Conservation (phyloP, 352 stramenopile species). For the Pythium sp. region DNA sequence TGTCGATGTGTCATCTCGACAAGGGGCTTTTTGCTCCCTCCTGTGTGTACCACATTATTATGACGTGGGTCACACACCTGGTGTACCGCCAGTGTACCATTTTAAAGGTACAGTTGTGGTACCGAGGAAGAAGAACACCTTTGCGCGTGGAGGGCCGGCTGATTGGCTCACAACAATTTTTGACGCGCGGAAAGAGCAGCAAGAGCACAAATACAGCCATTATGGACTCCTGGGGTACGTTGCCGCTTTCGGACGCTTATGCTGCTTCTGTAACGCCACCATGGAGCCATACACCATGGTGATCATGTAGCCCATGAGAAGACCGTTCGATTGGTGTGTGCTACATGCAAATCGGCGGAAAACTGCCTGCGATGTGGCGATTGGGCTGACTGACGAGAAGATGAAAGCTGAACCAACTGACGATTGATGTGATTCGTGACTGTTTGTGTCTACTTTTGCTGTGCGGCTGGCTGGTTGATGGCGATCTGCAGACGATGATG, state of each 20-base stretch:
- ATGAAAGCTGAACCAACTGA: not conserved
- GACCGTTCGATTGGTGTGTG: not conserved
- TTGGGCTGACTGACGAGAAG: not conserved
- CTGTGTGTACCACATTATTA: not conserved
- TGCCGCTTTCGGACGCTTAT: conserved; percentile 1
- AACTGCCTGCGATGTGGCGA: not conserved
- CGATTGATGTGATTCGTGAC: not conserved
- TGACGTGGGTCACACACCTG: not conserved
- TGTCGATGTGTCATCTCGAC: not conserved
- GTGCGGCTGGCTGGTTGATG: not conserved
- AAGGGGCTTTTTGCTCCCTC: not conserved
- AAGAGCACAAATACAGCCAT: conserved; percentile 12
- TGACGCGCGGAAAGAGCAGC: conserved; percentile 2
- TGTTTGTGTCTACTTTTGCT: not conserved
- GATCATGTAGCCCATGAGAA: not conserved
- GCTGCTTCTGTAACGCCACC: not conserved
- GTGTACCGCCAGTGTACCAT: not conserved
- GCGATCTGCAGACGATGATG: conserved; percentile 59
- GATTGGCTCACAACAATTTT: conserved; percentile 3
- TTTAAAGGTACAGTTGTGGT: not conserved
- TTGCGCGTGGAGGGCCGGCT: not conserved
- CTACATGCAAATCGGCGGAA: not conserved
- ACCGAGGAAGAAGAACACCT: not conserved
- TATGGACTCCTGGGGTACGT: conserved; percentile 83
- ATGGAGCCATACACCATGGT: not conserved